Base-by-base conservation (phyloP, 192 early-diverging fungal genomes). In the Backusella liffmaniae region DNA sequence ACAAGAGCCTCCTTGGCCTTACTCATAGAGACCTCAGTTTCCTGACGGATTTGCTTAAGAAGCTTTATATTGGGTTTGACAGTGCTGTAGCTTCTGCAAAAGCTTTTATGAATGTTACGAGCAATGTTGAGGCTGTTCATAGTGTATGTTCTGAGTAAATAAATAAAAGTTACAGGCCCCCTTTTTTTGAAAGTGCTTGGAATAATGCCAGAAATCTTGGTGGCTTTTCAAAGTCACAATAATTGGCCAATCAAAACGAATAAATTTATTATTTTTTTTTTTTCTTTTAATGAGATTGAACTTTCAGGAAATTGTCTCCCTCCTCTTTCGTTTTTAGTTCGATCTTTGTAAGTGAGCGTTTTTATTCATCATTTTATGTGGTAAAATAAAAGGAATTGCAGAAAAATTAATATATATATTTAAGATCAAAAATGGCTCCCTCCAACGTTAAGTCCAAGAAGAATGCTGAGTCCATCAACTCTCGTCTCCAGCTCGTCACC, bases 401-500 rank as follows among this genome's bases (percentile, higher is more conserved):
- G 26, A 26, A 62, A 12, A 62, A 62, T 29, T 62, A 62, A 62
- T 29, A 1, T 2, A 13, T 62, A 2, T 10, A 29, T 62, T 26
- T 13, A 62, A 62, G 56, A 62, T 71, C 9, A 71, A 71, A 49
- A 71, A 71, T 71, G 70, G 70, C 70, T 41, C 70, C 89, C 66
- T 85, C 88, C 79, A 78, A 79, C 78, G 81, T 91, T 86, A 94
- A 94, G 90, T 83, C 91, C 83, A 95, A 96, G 90, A 93, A 96
- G 86, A 78, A 92, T 72, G 84, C 89, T 72, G 97, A 99, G 88
- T 92, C 92, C 86, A 98, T 99, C 93, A 99, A 99, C 94, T 91
- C 96, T 81, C 92, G 97, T 80, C 92, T 99, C 80, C 93, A 95
- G 76, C 94, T 99, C 82, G 98, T 99, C 78, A 99, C 96, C 94